A percentile compares a stretch with the other conserved stretches of the same genome.
Evolutionary conservation across 768 basidiomycete genomes (phyloP).

Genomic region (Collybia sordida): DNA sequence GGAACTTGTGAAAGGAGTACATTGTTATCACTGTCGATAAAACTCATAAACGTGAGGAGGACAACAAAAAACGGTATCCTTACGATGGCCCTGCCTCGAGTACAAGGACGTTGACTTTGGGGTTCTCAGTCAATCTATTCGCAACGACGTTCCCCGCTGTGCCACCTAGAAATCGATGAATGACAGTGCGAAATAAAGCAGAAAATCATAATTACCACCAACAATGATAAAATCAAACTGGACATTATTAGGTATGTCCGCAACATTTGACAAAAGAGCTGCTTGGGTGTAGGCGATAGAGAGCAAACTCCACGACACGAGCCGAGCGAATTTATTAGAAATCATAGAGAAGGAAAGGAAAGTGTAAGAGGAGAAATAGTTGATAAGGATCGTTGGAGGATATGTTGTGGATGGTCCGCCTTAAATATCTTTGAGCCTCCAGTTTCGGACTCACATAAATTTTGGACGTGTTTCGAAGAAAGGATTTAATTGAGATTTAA

Average conservation of each 20-base stretch:
- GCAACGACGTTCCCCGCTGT: slow-evolving; percentile 19
- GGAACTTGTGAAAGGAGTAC: slow-evolving; percentile 14
- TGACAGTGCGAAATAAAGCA: too few species aligned
- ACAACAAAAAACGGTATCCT: background rate
- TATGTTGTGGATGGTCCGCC: too few species aligned
- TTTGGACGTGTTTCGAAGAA: too few species aligned
- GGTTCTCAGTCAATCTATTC: slow-evolving; percentile 15
- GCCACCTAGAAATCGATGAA: slow-evolving; percentile 17
- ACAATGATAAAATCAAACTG: slow-evolving; percentile 9
- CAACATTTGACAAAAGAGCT: slow-evolving; percentile 3
- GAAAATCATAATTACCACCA: slow-evolving; percentile 5
- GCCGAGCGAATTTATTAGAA: too few species aligned
- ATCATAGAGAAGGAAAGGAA: too few species aligned
- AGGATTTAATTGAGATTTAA: too few species aligned
- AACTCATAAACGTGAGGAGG: background rate
- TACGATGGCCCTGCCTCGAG: slow-evolving; percentile 18
- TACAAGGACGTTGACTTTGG: slow-evolving; percentile 13
- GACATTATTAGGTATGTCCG: background rate
- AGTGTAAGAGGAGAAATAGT: too few species aligned
- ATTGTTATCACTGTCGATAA: slow-evolving; percentile 12
- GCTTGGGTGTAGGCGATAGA: background rate
- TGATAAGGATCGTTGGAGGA: too few species aligned
- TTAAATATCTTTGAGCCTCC: too few species aligned
- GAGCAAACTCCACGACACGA: slow-evolving; percentile 3
- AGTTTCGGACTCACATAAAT: too few species aligned